Base-by-base conservation (phyloP, 192 early-diverging fungal genomes). In the Mortierella alpina region DNA sequence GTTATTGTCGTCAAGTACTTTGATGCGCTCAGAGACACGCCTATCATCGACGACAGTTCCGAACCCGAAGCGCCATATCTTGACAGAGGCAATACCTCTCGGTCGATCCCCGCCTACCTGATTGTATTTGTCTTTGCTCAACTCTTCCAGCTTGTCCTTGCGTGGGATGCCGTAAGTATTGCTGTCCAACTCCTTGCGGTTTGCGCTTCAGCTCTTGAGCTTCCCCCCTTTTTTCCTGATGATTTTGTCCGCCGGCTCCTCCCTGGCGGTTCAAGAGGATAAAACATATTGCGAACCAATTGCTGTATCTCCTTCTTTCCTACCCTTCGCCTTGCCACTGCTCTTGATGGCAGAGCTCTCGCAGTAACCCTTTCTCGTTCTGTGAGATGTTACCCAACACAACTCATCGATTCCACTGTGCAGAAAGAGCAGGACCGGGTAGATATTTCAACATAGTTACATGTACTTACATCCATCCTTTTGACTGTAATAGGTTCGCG, bases 91-190 rank as follows among this genome's bases (percentile, higher is more conserved):
- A 80, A 80, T 50, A 44, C 48, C 18, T 80, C 77, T 66, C 57
- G 77, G 23, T 66, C 77, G 5, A 89, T 93, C 31, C 91, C 92
- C 11, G 89, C 91, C 22, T 94, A 94, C 68, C 74, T 93, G 48
- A 89, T 91, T 50, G 88, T 94, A 51, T 94, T 94, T 73, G 89
- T 89, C 51, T 80, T 91, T 51, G 86, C 91, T 10, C 91, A 92
- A 68, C 66, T 94, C 23, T 94, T 91, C 59, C 87, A 90, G 59
- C 87, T 93, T 54, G 65, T 84, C 12, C 72, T 94, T 46, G 85
- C 84, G 18, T 88, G 88, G 85, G 93, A 94, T 79, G 90, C 93
- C 14, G 93, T 92, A 84, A 84, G 89, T 85, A 10, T 73, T 22
- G 44, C 23, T 17, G 9, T 23, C 18, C 3, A 63, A 46, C 18